Conservation (phyloP, 768 basidiomycete genomes). For the Gautieria morchelliformis region DNA sequence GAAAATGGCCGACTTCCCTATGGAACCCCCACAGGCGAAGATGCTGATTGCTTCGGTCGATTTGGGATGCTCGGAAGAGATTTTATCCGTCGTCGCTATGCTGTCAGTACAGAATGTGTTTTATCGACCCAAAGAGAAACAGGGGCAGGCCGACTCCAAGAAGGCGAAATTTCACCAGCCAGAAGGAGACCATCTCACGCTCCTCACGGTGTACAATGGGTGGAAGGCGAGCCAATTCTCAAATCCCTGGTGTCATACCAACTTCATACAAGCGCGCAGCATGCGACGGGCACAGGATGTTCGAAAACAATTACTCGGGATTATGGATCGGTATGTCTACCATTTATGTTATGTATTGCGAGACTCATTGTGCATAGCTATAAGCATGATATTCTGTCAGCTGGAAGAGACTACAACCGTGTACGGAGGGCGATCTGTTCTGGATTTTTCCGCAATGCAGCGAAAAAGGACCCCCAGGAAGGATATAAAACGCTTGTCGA, state of each 20-base stretch:
- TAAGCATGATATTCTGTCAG: slow-evolving; percentile 92
- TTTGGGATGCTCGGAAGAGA: slow-evolving; percentile 95
- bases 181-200: slow-evolving; percentile 90
- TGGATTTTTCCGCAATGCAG: slow-evolving; percentile 96
- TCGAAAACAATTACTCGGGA: slow-evolving; percentile 91
- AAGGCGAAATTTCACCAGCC: slow-evolving; percentile 99
- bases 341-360: background rate
- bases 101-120: slow-evolving; percentile 93
- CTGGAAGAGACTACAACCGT: slow-evolving; percentile 85
- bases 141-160: slow-evolving; percentile 97
- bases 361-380: slow-evolving; percentile 42
- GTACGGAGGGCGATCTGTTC: slow-evolving; percentile 95
- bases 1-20: slow-evolving; percentile 99
- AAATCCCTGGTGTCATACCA: slow-evolving; percentile 99
- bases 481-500: slow-evolving; percentile 97
- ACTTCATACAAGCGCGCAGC: slow-evolving; percentile 95
- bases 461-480: slow-evolving; percentile 97
- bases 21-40: slow-evolving; percentile 93
- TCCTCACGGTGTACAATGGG: slow-evolving; percentile 93
- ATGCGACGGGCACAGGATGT: slow-evolving; percentile 98
- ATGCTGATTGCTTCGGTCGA: slow-evolving; percentile 98
- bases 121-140: slow-evolving; percentile 99
- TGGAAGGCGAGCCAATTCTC: slow-evolving; percentile 97
- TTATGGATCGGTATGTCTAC: slow-evolving; percentile 84
- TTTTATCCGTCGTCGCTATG: slow-evolving; percentile 96